Evolutionary conservation across 2,329 filamentous ascomycete species (phyloP).

Genomic region (Colletotrichum viniferum): DNA sequence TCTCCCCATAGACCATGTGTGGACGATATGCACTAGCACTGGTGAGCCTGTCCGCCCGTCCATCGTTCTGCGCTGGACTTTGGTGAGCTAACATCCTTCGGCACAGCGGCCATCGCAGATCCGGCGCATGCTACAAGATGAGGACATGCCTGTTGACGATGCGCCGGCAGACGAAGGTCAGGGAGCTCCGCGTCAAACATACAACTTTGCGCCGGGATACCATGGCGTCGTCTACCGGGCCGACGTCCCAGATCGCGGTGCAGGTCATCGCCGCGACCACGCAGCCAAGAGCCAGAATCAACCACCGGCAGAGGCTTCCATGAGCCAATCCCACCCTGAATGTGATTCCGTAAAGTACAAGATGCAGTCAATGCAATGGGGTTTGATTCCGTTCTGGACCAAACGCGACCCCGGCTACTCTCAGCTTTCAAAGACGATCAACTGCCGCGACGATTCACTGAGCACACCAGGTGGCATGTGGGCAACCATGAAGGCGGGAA

Average conservation of each 20-base stretch:
- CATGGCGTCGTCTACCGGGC: conserved; percentile 87
- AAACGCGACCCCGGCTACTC: conserved; percentile 81
- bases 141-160: conserved; percentile 75
- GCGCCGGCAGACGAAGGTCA: conserved; percentile 73
- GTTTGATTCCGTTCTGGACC: conserved; percentile 91
- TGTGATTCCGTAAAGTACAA: conserved; percentile 65
- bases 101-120: conserved; percentile 76
- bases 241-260: conserved; percentile 67
- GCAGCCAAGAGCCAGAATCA: conserved; percentile 3
- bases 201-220: conserved; percentile 92
- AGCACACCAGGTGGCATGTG: conserved; percentile 81
- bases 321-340: conserved; percentile 25
- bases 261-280: conserved; percentile 40
- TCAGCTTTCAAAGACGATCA: conserved; percentile 86
- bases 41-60: conserved; percentile 31
- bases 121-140: conserved; percentile 72
- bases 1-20: conserved; percentile 31
- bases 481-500: conserved; percentile 87
- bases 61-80: not conserved
- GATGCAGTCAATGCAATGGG: conserved; percentile 95
- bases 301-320: conserved; percentile 2
- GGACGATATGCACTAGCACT: conserved; percentile 40
- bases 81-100: not conserved
- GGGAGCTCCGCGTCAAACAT: conserved; percentile 69
- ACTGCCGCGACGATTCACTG: conserved; percentile 90